Evolutionary conservation across 2,329 filamentous ascomycete genomes (phyloP).

Genomic region (Emergomyces orientalis): DNA sequence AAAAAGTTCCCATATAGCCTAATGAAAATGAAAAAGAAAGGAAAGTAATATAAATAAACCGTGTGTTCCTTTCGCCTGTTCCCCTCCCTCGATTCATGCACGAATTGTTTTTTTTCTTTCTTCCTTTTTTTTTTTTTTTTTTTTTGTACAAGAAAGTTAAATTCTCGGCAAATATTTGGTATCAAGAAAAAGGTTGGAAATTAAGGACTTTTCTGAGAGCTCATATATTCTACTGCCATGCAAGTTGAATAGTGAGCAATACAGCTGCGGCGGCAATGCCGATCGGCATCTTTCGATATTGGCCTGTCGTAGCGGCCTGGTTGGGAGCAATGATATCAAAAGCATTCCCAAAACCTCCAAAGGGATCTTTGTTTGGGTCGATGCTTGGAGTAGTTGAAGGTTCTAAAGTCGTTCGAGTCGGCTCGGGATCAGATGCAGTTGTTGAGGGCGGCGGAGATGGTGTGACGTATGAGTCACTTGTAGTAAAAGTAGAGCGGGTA

Average conservation of each 20-base stretch:
- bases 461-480: not conserved
- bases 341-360: constrained; percentile 7
- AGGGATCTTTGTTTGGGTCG: not conserved
- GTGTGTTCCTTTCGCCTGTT: not conserved
- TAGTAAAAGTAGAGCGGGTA: not conserved
- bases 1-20: not conserved
- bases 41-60: not conserved
- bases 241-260: not conserved
- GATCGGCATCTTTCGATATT: not conserved
- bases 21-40: not conserved
- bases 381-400: not conserved
- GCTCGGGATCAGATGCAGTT: not conserved
- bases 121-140: too few species aligned
- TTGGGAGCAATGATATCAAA: constrained; percentile 7
- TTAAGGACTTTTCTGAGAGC: too few species aligned
- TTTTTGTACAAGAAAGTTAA: not conserved
- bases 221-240: not conserved
- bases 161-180: not conserved
- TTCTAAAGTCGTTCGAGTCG: not conserved
- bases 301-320: not conserved
- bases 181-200: not conserved
- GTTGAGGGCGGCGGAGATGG: not conserved
- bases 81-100: not conserved
- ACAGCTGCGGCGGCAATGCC: not conserved
- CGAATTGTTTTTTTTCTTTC: too few species aligned